Percentiles rank a stretch among this genome's conserved stretches.
These are phyloP conservation scores for Colletotrichum graminicola DNA, from an alignment of 2,329 filamentous ascomycete genomes.

Conservation along the genomic window DNA sequence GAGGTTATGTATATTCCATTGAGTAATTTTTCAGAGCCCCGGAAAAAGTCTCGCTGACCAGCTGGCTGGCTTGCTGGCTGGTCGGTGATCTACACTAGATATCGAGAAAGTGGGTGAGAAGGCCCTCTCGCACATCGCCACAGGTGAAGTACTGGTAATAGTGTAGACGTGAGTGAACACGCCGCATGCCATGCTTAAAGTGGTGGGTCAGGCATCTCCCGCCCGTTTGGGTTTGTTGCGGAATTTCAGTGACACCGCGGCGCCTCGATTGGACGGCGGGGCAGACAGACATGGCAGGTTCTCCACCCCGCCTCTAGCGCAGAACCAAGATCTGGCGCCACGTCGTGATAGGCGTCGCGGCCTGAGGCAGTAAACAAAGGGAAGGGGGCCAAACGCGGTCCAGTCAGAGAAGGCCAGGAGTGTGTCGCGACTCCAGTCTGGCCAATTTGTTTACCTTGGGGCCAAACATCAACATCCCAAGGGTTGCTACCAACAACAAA, in stretches of 20 bases:
- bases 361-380: constrained; percentile 41
- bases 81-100: no score
- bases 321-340: constrained; percentile 18
- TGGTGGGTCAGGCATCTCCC: constrained; percentile 10
- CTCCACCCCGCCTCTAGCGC: constrained; percentile 1
- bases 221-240: constrained; percentile 12
- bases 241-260: constrained; percentile 20
- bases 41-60: no score
- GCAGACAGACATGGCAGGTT: constrained; percentile 11
- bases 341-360: neutral
- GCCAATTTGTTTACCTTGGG: constrained; percentile 37
- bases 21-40: neutral
- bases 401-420: constrained; percentile 31
- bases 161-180: neutral
- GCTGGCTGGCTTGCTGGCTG: no score
- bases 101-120: neutral
- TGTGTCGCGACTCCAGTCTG: constrained; percentile 30
- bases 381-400: constrained; percentile 35
- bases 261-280: constrained; percentile 34
- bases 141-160: neutral
- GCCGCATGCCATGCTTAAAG: constrained; percentile 6
- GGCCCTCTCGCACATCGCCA: neutral
- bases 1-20: neutral
- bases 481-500: constrained; percentile 43
- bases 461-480: constrained; percentile 42